These are phyloP conservation scores for Primulina tabacum DNA, from an alignment of 257 asterid species.

Conservation along the genomic window DNA sequence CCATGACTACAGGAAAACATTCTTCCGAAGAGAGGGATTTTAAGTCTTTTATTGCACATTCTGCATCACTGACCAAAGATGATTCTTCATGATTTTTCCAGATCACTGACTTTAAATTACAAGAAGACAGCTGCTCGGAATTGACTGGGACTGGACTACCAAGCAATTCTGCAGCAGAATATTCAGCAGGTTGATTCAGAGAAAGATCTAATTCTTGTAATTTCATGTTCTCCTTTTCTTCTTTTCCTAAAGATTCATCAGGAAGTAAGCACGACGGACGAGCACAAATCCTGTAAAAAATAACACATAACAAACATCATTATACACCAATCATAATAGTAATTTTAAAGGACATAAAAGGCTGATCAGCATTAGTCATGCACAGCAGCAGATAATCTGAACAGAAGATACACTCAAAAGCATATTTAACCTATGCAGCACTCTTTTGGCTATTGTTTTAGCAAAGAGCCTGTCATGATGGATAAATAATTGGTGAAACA, in stretches of 20 bases:
- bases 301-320: slow-evolving; percentile 4
- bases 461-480: background rate
- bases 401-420: background rate
- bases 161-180: slow-evolving; percentile 30
- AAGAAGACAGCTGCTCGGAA: slow-evolving; percentile 33
- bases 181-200: slow-evolving; percentile 31
- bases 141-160: slow-evolving; percentile 29
- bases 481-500: background rate
- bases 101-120: slow-evolving; percentile 24
- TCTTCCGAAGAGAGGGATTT: slow-evolving; percentile 31
- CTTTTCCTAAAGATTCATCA: slow-evolving; percentile 39
- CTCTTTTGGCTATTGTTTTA: background rate
- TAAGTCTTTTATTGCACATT: slow-evolving; percentile 29
- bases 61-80: slow-evolving; percentile 21
- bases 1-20: slow-evolving; percentile 34
- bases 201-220: slow-evolving; percentile 36
- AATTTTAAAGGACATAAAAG: background rate
- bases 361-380: background rate
- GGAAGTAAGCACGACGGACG: slow-evolving; percentile 67
- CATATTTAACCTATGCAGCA: background rate
- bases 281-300: slow-evolving; percentile 50
- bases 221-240: slow-evolving; percentile 30
- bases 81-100: slow-evolving; percentile 29
- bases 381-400: background rate
- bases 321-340: slow-evolving; percentile 5